These are phyloP conservation scores for Porodaedalea pini DNA, from an alignment of 1,284 basidiomycete genomes.

Conservation along the genomic window DNA sequence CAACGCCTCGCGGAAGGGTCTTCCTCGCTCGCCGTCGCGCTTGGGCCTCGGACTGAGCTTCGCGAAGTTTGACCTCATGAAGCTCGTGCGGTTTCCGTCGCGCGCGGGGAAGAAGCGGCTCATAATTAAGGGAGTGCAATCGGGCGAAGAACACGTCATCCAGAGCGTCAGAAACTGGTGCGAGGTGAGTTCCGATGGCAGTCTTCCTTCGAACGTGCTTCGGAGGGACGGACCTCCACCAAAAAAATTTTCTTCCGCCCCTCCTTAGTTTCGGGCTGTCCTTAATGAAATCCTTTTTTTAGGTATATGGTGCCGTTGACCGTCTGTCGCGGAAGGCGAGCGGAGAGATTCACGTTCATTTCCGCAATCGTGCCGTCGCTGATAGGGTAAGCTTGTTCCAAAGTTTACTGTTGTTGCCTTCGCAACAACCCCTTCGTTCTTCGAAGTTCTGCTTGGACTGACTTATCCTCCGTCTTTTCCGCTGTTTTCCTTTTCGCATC, in stretches of 20 bases:
- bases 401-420: not conserved
- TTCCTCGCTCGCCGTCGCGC: constrained; percentile 2
- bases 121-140: not conserved
- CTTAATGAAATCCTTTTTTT: not conserved
- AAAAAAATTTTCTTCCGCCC: not conserved
- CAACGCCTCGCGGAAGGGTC: not conserved
- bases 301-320: constrained; percentile 14
- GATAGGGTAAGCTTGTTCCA: constrained; percentile 7
- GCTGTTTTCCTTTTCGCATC: not conserved
- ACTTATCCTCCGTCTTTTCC: constrained; percentile 4
- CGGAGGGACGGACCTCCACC: not conserved
- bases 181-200: constrained; percentile 6
- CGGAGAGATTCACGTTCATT: constrained; percentile 16
- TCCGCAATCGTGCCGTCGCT: constrained; percentile 13
- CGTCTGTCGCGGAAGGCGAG: constrained; percentile 11
- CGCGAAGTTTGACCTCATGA: constrained; percentile 6
- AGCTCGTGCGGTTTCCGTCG: constrained; percentile 5
- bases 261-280: constrained; percentile 3
- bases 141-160: not conserved
- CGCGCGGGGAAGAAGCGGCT: constrained; percentile 1
- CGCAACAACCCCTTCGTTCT: not conserved
- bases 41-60: constrained; percentile 5
- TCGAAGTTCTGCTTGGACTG: not conserved
- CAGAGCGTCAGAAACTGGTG: constrained; percentile 12
- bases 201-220: not conserved